These are phyloP conservation scores for Macrophomina tecta DNA, from an alignment of 2,329 filamentous ascomycete genomes.

Conservation along the genomic window DNA sequence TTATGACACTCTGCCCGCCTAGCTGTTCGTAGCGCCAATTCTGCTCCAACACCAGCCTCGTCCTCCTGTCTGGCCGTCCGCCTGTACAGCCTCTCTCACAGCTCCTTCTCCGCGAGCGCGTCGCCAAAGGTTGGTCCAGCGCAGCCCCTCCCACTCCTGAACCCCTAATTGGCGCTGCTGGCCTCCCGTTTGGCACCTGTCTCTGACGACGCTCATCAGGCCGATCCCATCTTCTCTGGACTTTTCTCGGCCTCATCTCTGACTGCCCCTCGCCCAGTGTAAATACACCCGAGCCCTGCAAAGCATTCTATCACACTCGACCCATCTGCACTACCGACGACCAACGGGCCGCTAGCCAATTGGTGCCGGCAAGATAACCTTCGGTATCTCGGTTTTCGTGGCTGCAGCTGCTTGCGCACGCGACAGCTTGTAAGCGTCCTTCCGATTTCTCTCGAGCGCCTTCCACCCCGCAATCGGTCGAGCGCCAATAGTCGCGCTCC, in stretches of 20 bases:
- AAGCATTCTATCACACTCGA: background rate
- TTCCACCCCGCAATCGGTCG: constrained; percentile 15
- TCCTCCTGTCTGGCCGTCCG: background rate
- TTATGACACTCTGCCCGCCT: background rate
- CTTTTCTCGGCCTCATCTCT: constrained; percentile 15
- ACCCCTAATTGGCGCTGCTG: background rate
- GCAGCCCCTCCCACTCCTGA: constrained; percentile 20
- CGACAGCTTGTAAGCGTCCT: constrained; percentile 10
- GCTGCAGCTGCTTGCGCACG: constrained; percentile 21
- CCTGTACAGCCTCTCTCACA: background rate
- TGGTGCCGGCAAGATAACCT: background rate
- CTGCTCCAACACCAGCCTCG: background rate
- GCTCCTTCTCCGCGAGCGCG: background rate
- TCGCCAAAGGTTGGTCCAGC: constrained; percentile 14
- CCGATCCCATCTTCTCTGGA: constrained; percentile 11
- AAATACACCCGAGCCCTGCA: background rate
- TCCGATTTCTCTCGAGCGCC: constrained; percentile 23
- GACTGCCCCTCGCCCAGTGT: background rate
- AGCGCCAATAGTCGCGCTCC: constrained; percentile 21
- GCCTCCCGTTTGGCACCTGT: background rate
- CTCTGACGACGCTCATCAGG: constrained; percentile 19
- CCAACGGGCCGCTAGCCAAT: background rate
- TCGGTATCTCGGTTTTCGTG: background rate
- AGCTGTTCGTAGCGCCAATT: constrained; percentile 1
- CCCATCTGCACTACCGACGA: background rate